Evolutionary conservation across 2,329 filamentous ascomycete species (phyloP).

Genomic region (Aspergillus puulaauensis): DNA sequence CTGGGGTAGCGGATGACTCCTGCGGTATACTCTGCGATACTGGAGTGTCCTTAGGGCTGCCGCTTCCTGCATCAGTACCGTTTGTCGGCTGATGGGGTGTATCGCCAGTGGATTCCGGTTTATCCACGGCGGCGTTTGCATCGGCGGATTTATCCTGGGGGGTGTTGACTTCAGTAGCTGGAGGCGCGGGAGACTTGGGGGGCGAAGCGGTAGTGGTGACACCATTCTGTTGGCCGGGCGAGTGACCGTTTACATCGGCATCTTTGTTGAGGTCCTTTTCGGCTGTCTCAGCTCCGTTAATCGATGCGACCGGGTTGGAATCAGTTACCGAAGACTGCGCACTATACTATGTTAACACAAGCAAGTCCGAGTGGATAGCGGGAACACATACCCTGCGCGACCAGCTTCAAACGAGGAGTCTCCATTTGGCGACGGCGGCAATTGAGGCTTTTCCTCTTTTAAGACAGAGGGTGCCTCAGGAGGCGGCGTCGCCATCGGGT

Average conservation of each 20-base stretch:
- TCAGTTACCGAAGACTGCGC: slow-evolving; percentile 24
- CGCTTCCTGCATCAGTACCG: background rate
- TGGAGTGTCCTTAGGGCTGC: slow-evolving; percentile 8
- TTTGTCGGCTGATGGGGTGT: slow-evolving; percentile 1
- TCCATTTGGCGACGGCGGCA: slow-evolving; percentile 37
- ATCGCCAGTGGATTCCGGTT: background rate
- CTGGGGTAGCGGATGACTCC: slow-evolving; percentile 9
- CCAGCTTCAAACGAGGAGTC: slow-evolving; percentile 27
- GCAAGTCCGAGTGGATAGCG: background rate
- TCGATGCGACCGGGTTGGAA: slow-evolving; percentile 22
- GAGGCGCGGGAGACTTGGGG: slow-evolving; percentile 29
- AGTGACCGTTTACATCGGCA: slow-evolving; percentile 32
- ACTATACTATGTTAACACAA: slow-evolving; percentile 21
- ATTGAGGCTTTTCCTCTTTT: slow-evolving; percentile 44
- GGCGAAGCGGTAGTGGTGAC: slow-evolving; percentile 25
- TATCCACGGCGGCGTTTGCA: slow-evolving; percentile 10
- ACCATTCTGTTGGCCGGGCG: slow-evolving; percentile 29
- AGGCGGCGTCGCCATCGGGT: slow-evolving; percentile 44
- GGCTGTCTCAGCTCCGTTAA: slow-evolving; percentile 12
- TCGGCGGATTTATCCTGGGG: slow-evolving; percentile 13
- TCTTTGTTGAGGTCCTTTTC: slow-evolving; percentile 20
- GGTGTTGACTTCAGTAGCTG: slow-evolving; percentile 11
- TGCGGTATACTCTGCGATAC: slow-evolving; percentile 12
- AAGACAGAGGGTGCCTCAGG: slow-evolving; percentile 38
- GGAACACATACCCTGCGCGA: slow-evolving; percentile 30